phyloP scores from a whole-genome alignment of 805 yeast genomes.

The Tetrapisispora fleetii region DNA sequence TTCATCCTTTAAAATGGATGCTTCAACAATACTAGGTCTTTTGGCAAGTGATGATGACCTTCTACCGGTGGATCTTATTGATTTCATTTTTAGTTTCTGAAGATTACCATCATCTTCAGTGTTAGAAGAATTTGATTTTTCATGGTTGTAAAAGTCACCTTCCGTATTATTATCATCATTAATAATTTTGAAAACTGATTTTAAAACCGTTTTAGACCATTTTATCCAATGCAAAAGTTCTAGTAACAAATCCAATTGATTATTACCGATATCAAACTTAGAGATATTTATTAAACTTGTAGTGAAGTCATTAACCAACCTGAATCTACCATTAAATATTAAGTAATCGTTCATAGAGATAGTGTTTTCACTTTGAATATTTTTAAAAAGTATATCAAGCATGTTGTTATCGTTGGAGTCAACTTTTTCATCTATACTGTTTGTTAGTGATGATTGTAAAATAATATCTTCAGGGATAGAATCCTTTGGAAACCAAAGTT shows the following conservation, averaged over 20 bases:
- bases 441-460: conserved; percentile 1
- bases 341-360: neutral
- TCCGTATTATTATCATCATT: neutral
- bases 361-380: neutral
- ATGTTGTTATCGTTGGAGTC: neutral
- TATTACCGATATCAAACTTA: conserved; percentile 26
- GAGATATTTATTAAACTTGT: conserved; percentile 15
- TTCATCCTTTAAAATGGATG: conserved; percentile 27
- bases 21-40: conserved; percentile 24
- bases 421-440: neutral
- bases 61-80: conserved; percentile 16
- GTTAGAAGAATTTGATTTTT: neutral
- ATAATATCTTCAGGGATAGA: conserved; percentile 18
- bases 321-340: conserved; percentile 5
- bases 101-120: neutral
- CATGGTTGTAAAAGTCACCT: neutral
- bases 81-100: neutral
- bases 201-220: conserved; percentile 21
- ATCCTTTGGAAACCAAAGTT: conserved; percentile 19
- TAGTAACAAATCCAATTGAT: conserved; percentile 18
- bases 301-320: conserved; percentile 23
- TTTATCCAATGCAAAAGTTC: conserved; percentile 24
- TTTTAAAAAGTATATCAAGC: neutral
- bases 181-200: conserved; percentile 5
- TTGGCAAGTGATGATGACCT: conserved; percentile 21